Evolutionary conservation across 129 eudicot species (phyloP), one percentile per base, ranked within the genome.

Genomic region (Chrysanthemum lavandulifolium): DNA sequence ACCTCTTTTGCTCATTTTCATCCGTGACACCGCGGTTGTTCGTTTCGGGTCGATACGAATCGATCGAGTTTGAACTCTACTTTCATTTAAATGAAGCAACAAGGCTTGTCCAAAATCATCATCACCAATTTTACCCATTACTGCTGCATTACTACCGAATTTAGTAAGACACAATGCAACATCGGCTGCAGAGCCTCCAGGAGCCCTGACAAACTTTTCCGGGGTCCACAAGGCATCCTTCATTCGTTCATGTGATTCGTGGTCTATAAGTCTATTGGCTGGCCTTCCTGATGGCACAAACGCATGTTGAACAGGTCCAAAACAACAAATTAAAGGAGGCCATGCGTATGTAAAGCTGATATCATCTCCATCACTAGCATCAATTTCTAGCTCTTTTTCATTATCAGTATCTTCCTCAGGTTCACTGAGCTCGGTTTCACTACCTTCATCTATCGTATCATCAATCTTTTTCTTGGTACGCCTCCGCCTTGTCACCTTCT

Each of bases 271-370:
- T 72, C 97, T 78, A 59, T 90, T 90, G 48, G 95, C 91, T 6
- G 75, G 97, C 58, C 91, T 84, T 36, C 96, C 99, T 0, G 94
- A 80, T 64, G 99, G 96, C 33, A 95, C 80, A 82, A 90, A 95
- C 18, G 87, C 84, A 65, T 88, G 89, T 56, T 90, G 93, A 61
- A 88, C 81, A 5, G 96, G 92, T 61, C 99, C 99, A 54, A 90
- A 95, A 79, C 96, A 90, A 76, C 97, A 95, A 62, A 95, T 88
- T 15, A 95, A 86, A 65, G 99, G 96, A 14, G 97, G 96, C 97
- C 97, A 90, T 10, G 91, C 83, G 54, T 90, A 84, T 11, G 96
- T 86, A 67, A 77, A 82, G 79, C 94, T 84, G 65, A 88, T 88
- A 78, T 84, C 97, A 12, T 95, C 94, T 73, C 77, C 91, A 15